Conservation (phyloP, 352 stramenopile genomes). For the Labyrinthula sp. region DNA sequence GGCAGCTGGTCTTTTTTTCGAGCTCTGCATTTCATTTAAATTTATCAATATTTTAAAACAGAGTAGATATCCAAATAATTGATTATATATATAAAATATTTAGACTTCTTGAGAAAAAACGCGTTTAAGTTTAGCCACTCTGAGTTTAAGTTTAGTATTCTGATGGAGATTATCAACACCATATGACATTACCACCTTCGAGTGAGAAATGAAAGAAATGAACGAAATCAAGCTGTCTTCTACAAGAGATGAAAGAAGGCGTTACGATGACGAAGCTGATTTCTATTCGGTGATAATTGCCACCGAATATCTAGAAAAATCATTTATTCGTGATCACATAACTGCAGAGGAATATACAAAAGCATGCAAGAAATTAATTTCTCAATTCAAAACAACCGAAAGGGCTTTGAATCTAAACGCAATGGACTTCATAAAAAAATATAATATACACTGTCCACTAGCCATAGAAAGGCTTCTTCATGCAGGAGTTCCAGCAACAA, state of each 20-base stretch:
- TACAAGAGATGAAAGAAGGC: constrained; percentile 55
- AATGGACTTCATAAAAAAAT: constrained; percentile 69
- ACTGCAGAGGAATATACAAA: constrained; percentile 73
- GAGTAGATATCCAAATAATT: no score
- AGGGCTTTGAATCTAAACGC: constrained; percentile 52
- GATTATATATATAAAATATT: no score
- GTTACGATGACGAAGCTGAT: constrained; percentile 61
- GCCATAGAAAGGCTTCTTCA: constrained; percentile 71
- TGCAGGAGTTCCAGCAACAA: constrained; percentile 69
- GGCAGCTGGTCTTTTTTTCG: no score
- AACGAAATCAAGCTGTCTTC: constrained; percentile 50
- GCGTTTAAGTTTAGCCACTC: no score
- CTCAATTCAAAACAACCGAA: constrained; percentile 88
- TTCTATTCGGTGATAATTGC: constrained; percentile 90
- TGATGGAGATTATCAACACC: no score
- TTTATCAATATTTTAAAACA: no score
- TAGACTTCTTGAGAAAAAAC: no score
- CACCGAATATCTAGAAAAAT: constrained; percentile 84
- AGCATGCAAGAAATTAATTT: constrained; percentile 86
- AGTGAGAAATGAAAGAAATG: no score
- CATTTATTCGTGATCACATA: constrained; percentile 81
- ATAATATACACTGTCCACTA: constrained; percentile 82
- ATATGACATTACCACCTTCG: no score
- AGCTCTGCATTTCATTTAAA: no score
- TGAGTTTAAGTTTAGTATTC: no score